Base-by-base conservation (phyloP, 352 stramenopile species). In the Globisporangium rhizosaccharum region DNA sequence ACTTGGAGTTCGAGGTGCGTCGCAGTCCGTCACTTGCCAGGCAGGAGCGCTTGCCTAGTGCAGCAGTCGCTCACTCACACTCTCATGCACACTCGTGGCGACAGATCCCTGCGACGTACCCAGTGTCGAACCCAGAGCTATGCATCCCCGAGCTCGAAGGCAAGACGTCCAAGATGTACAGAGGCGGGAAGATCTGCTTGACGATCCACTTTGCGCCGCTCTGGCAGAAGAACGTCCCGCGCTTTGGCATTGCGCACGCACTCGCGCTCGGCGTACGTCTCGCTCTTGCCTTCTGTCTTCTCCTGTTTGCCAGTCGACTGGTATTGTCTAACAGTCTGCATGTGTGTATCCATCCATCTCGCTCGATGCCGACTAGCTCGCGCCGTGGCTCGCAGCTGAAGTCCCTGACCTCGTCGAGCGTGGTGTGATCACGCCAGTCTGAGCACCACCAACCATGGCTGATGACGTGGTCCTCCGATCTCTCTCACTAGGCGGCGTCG, bases 121-220 rank as follows among this genome's bases (percentile, higher is more conserved):
- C 84, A 1, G 84, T 91, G 26, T 82, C 84, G 33, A 90, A 93
- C 60, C 84, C 82, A 0, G 84, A 93, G 65, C 68, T 93, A 6
- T 93, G 84, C 56, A 82, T 96, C 51, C 87, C 87, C 0, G 85
- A 95, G 67, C 79, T 96, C 1, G 85, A 96, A 17, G 82, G 85
- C 39, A 96, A 96, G 68, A 95, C 87, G 26, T 85, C 85, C 66
- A 96, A 96, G 71, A 96, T 96, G 85, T 96, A 96, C 68, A 68
- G 85, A 12, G 87, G 87, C 8, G 85, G 87, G 39, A 94, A 95
- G 59, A 96, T 96, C 63, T 96, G 87, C 58, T 56, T 96, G 20
- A 92, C 83, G 9, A 86, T 94, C 59, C 87, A 96, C 70, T 96
- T 96, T 56, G 76, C 88, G 23, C 87, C 87, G n/a, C 61, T 96